A percentile compares a stretch with the other conserved stretches of the same genome.
phyloP scores from a whole-genome alignment of 768 basidiomycete genomes.

The Mycena epipterygia region DNA sequence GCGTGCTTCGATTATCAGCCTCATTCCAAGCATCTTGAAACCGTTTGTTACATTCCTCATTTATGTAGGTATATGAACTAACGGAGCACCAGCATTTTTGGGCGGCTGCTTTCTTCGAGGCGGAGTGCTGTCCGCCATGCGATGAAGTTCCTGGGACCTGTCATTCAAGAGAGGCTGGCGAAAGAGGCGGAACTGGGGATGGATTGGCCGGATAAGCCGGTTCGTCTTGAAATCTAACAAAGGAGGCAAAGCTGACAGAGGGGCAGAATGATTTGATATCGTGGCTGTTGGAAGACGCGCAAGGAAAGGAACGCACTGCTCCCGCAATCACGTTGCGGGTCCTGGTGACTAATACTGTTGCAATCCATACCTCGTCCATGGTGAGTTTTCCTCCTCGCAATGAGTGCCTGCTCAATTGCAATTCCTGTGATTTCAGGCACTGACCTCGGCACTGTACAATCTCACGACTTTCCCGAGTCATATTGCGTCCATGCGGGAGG shows the following conservation, averaged over 20 bases:
- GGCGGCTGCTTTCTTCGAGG: neutral
- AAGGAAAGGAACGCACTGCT: neutral
- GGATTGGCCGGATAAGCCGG: slow-evolving; percentile 48
- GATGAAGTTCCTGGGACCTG: slow-evolving; percentile 41
- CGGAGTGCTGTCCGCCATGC: neutral
- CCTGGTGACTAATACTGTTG: neutral
- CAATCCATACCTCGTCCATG: slow-evolving; percentile 1
- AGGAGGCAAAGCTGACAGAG: too few species aligned
- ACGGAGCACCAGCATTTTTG: neutral
- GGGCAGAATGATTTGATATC: slow-evolving; percentile 2
- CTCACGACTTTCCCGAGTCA: neutral
- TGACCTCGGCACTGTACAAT: slow-evolving; percentile 20
- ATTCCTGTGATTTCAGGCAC: neutral
- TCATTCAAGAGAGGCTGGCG: slow-evolving; percentile 48
- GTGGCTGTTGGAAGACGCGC: slow-evolving; percentile 7
- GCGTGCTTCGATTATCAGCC: neutral
- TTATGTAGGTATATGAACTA: neutral
- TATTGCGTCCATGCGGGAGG: neutral
- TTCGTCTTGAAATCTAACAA: too few species aligned
- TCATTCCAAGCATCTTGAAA: neutral
- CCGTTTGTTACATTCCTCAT: neutral
- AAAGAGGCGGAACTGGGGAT: slow-evolving; percentile 39
- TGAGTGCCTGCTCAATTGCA: neutral
- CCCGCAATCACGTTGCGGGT: neutral
- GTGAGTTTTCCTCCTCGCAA: neutral